Evolutionary conservation across 2,329 filamentous ascomycete genomes (phyloP).

Genomic region (Aspergillus viridinutans): DNA sequence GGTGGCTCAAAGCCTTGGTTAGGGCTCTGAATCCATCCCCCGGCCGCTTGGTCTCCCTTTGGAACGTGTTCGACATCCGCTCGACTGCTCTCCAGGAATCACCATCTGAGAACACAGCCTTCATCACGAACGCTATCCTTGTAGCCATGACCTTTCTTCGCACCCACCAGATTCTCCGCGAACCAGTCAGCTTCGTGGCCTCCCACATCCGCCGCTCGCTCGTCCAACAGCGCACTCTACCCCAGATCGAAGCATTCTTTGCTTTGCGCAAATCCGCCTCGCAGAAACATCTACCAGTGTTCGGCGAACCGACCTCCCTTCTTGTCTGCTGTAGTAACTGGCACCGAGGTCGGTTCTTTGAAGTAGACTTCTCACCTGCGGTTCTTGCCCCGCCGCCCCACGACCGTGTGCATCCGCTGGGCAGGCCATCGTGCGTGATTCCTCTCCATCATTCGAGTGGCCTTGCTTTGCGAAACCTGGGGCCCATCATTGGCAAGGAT

Average conservation of each 20-base stretch:
- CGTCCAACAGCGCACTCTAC: slow-evolving; percentile 5
- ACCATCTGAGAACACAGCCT: slow-evolving; percentile 17
- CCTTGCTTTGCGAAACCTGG: slow-evolving; percentile 15
- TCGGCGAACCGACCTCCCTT: slow-evolving; percentile 27
- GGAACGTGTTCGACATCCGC: slow-evolving; percentile 40
- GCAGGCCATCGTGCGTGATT: slow-evolving; percentile 6
- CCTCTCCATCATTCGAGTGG: background rate
- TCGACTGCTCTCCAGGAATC: slow-evolving; percentile 22
- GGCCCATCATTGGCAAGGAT: slow-evolving; percentile 29
- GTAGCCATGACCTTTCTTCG: background rate
- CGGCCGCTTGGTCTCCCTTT: slow-evolving; percentile 26
- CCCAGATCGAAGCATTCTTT: slow-evolving; percentile 6
- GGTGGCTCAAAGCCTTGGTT: slow-evolving; percentile 31
- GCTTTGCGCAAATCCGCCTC: background rate
- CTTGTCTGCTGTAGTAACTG: slow-evolving; percentile 41
- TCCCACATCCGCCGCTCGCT: slow-evolving; percentile 9
- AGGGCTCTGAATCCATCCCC: slow-evolving; percentile 16
- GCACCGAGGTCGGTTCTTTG: slow-evolving; percentile 34
- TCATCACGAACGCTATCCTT: slow-evolving; percentile 18
- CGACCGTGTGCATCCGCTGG: background rate
- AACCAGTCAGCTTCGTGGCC: slow-evolving; percentile 9
- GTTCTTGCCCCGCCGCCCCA: slow-evolving; percentile 7
- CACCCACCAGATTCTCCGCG: slow-evolving; percentile 3
- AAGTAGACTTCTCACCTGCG: slow-evolving; percentile 35
- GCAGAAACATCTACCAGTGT: slow-evolving; percentile 22